Base-by-base conservation (phyloP, 1,139 yeast species). In the Pichia cactophila region DNA sequence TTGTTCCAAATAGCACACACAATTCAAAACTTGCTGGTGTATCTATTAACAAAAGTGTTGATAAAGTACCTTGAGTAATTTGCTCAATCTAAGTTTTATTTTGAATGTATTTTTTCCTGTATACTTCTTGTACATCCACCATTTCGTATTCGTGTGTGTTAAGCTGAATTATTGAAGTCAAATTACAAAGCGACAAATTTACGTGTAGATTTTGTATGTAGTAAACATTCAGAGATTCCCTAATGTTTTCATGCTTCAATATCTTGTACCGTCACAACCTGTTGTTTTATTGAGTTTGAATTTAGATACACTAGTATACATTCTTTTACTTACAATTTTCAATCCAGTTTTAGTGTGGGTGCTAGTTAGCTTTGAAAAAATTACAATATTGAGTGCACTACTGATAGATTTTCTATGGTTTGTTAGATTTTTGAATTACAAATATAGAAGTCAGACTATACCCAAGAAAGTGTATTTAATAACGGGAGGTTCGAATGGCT, bases 1-100 rank as follows among this genome's bases (percentile, higher is more conserved):
- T 89, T 78, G 82, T 77, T 49, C 92, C 97, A 3, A 81, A 86
- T 41, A 67, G 77, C 26, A 70, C 79, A 31, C 90, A 92, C 63
- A 78, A 74, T 53, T 89, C 85, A 59, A 86, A 86, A 65, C 58
- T 84, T 44, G 75, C 78, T 45, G 87, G 86, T 38, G 80, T 85
- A 31, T 77, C 73, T 48, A 74, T 66, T 44, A 64, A 65, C 50
- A 64, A 62, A 48, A 62, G 67, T 52, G 68, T 66, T 12, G 60
- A 64, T 45, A 65, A 63, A 53, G 63, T 56, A 4, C 33, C 42
- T 26, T 40, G 26, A 23, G 8, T 23, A n/a, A n/a, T 16, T n/a
- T 17, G 11, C 5, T 23, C 5, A 23, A 23, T 16, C 7, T 36
- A 10, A 36, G n/a, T 17, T 36, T 36, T 36, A 4, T 9, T 36